Evolutionary conservation across 1,284 basidiomycete genomes (phyloP).

Genomic region (Puccinia horiana): DNA sequence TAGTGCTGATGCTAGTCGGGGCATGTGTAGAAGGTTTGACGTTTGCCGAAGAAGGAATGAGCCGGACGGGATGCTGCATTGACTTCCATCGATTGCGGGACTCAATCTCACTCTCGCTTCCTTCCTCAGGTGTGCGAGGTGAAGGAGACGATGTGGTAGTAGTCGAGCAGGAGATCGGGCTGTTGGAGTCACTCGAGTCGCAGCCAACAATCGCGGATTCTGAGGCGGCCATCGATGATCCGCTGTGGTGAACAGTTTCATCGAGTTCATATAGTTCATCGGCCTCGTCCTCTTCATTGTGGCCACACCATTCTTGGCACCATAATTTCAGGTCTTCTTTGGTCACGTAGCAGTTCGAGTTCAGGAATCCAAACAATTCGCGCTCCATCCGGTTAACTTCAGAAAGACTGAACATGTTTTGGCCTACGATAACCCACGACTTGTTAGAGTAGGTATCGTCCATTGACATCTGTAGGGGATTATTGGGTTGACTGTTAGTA

Average conservation of each 20-base stretch:
- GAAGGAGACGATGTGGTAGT: constrained; percentile 31
- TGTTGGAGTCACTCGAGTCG: constrained; percentile 32
- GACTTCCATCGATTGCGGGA: constrained; percentile 20
- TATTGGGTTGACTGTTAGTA: constrained; percentile 52
- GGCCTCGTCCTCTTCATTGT: not conserved
- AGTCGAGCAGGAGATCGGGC: constrained; percentile 28
- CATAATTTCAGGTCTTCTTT: constrained; percentile 31
- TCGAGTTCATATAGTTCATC: constrained; percentile 14
- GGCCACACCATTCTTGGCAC: constrained; percentile 37
- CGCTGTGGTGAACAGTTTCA: not conserved
- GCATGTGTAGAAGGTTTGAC: not conserved
- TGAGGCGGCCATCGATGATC: not conserved
- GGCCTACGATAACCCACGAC: constrained; percentile 89
- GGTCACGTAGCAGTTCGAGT: constrained; percentile 39
- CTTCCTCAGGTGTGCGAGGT: constrained; percentile 35
- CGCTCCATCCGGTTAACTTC: constrained; percentile 70
- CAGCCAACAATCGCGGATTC: not conserved
- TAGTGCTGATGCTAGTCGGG: not conserved
- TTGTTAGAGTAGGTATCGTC: constrained; percentile 91
- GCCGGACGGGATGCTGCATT: not conserved
- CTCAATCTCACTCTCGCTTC: not conserved
- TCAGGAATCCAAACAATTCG: constrained; percentile 39
- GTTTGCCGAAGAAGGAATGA: not conserved
- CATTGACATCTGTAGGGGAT: constrained; percentile 66
- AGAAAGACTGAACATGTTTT: constrained; percentile 81